These are phyloP conservation scores for Sphaerulina vaccinii DNA, from an alignment of 2,329 filamentous ascomycete genomes.

Conservation along the genomic window DNA sequence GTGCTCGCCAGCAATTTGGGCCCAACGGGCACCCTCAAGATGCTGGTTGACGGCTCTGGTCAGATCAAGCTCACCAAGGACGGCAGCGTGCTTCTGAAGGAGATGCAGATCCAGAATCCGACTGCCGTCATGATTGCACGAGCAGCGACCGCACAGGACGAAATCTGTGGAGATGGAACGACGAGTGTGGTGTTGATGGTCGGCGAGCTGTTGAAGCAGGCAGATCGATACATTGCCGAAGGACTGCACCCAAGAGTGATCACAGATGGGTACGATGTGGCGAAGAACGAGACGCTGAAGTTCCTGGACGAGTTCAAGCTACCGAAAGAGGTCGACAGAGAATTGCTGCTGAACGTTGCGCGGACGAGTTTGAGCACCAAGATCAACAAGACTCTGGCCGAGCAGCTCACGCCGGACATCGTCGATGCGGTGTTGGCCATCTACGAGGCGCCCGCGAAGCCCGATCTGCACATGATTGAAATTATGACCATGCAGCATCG, in stretches of 20 bases:
- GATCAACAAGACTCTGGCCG: conserved; percentile 82
- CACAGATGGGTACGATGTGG: conserved; percentile 96
- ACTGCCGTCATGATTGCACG: conserved; percentile 80
- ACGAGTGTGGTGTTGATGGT: conserved; percentile 94
- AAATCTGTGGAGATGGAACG: conserved; percentile 96
- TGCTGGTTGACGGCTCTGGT: conserved; percentile 68
- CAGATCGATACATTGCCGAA: conserved; percentile 91
- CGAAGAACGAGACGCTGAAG: conserved; percentile 88
- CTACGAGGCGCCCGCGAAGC: conserved; percentile 83
- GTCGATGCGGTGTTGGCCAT: conserved; percentile 96
- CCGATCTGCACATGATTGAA: conserved; percentile 97
- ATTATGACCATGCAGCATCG: conserved; percentile 99
- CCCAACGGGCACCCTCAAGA: conserved; percentile 92
- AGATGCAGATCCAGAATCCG: conserved; percentile 96
- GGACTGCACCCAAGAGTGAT: conserved; percentile 96
- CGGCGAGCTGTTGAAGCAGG: conserved; percentile 96
- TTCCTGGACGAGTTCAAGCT: conserved; percentile 96
- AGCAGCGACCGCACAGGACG: conserved; percentile 94
- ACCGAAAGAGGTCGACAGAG: conserved; percentile 80
- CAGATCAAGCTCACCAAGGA: conserved; percentile 98
- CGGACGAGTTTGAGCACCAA: conserved; percentile 94
- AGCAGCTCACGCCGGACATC: conserved; percentile 89
- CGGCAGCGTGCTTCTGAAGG: conserved; percentile 77
- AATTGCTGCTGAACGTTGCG: conserved; percentile 88
- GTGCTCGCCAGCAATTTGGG: conserved; percentile 96